A percentile compares a stretch with the other conserved stretches of the same genome.
phyloP scores from a whole-genome alignment of 2,329 filamentous ascomycete genomes.

The Pyricularia sp. region DNA sequence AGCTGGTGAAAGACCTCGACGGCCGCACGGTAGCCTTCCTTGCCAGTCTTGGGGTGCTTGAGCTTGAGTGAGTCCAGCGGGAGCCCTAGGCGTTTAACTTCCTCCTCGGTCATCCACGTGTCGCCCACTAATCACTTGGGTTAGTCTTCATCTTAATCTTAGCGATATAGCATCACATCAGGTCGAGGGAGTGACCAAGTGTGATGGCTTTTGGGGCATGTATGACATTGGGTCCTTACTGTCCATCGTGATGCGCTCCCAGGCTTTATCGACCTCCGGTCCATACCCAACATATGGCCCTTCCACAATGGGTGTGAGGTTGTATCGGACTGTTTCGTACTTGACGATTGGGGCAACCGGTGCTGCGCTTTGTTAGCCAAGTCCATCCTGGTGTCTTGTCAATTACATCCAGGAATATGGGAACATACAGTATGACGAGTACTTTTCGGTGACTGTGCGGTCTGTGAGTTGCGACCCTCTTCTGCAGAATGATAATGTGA shows the following conservation, averaged over 20 bases:
- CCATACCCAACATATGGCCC: slow-evolving; percentile 46
- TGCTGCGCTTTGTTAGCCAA: slow-evolving; percentile 23
- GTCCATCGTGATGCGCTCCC: slow-evolving; percentile 43
- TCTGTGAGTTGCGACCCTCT: slow-evolving; percentile 24
- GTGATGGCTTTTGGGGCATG: no score
- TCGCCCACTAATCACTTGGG: slow-evolving; percentile 39
- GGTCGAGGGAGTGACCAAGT: no score
- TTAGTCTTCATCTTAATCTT: not conserved
- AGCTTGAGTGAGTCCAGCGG: slow-evolving; percentile 46
- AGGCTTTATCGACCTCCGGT: slow-evolving; percentile 45
- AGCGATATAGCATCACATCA: not conserved
- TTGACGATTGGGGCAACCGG: slow-evolving; percentile 35
- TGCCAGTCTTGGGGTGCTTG: slow-evolving; percentile 44
- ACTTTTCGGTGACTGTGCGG: slow-evolving; percentile 24
- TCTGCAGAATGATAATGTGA: slow-evolving; percentile 28
- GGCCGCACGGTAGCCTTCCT: slow-evolving; percentile 49
- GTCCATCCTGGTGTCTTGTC: not conserved
- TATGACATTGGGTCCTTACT: slow-evolving; percentile 14
- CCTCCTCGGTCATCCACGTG: slow-evolving; percentile 46
- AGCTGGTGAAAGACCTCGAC: slow-evolving; percentile 10
- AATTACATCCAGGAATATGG: not conserved
- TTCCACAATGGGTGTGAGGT: slow-evolving; percentile 34
- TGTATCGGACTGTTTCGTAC: slow-evolving; percentile 40
- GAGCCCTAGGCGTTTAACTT: slow-evolving; percentile 41
- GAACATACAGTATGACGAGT: slow-evolving; percentile 28